Evolutionary conservation across 805 yeast genomes (phyloP).

Genomic region (Candida oleophila): DNA sequence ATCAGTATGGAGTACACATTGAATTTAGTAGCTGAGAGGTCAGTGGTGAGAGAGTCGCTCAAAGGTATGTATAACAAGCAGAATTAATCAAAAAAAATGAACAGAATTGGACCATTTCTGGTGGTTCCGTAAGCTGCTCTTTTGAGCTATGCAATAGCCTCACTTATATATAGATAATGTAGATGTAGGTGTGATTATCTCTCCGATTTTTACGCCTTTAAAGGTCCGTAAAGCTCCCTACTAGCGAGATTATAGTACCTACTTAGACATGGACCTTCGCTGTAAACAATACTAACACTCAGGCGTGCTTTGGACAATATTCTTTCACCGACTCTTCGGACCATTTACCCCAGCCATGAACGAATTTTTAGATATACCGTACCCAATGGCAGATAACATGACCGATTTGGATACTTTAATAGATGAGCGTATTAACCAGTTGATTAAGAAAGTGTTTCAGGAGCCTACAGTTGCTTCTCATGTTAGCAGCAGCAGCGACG

Average conservation of each 20-base stretch:
- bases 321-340: conserved; percentile 71
- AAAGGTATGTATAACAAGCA: conserved; percentile 46
- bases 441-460: conserved; percentile 28
- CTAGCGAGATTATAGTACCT: no score
- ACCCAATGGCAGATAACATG: conserved; percentile 48
- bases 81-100: not conserved
- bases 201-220: no score
- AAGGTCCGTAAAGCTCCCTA: no score
- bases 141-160: no score
- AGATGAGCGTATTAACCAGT: conserved; percentile 32
- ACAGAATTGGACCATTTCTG: not conserved
- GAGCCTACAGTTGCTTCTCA: conserved; percentile 11
- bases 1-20: conserved; percentile 45
- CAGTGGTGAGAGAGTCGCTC: conserved; percentile 53
- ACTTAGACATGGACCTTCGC: no score
- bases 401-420: conserved; percentile 50
- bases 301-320: conserved; percentile 65
- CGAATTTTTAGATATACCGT: conserved; percentile 60
- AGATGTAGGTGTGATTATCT: no score
- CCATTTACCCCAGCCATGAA: conserved; percentile 53
- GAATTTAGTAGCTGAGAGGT: conserved; percentile 49
- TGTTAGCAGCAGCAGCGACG: not conserved
- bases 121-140: not conserved
- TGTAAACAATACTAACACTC: conserved; percentile 11
- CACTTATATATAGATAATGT: no score